Evolutionary conservation across 2,329 filamentous ascomycete genomes (phyloP).

Genomic region (Ambrosiella xylebori): DNA sequence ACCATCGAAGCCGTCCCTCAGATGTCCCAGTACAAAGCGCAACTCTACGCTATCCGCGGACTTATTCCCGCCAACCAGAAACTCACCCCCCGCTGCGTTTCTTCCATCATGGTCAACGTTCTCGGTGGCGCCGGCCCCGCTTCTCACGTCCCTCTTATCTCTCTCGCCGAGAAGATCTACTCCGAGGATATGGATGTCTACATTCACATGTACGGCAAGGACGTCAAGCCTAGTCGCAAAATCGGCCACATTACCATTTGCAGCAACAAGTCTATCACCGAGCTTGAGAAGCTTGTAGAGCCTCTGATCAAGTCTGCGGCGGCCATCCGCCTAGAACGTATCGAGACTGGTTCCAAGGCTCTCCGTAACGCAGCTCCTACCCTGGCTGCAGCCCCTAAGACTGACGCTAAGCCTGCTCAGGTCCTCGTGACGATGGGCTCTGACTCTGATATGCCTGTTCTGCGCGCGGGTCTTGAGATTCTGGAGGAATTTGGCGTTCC

Average conservation of each 20-base stretch:
- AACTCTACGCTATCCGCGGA: conserved; percentile 68
- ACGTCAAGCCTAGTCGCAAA: conserved; percentile 72
- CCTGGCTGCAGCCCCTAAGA: conserved; percentile 8
- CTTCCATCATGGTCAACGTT: conserved; percentile 66
- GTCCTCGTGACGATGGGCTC: conserved; percentile 75
- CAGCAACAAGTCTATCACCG: conserved; percentile 46
- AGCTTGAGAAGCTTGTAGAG: conserved; percentile 40
- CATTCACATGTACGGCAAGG: conserved; percentile 86
- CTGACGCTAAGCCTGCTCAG: conserved; percentile 14
- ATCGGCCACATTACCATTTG: conserved; percentile 88
- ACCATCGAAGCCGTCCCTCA: conserved; percentile 82
- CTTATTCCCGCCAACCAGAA: conserved; percentile 35
- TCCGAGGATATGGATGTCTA: conserved; percentile 31
- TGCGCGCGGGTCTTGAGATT: conserved; percentile 48
- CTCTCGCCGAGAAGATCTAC: conserved; percentile 28
- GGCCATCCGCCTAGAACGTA: conserved; percentile 36
- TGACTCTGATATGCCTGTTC: conserved; percentile 55
- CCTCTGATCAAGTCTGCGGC: conserved; percentile 52
- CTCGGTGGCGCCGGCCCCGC: conserved; percentile 49
- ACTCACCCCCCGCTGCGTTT: conserved; percentile 40
- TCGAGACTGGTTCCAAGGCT: conserved; percentile 24
- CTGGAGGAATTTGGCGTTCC: conserved; percentile 55
- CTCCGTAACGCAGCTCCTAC: conserved; percentile 20
- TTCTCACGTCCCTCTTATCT: conserved; percentile 39
- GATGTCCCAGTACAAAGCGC: conserved; percentile 79